Evolutionary conservation across 306 rosid species (phyloP), one percentile per base, ranked within the genome.

Genomic region (Cicer yamashitae): DNA sequence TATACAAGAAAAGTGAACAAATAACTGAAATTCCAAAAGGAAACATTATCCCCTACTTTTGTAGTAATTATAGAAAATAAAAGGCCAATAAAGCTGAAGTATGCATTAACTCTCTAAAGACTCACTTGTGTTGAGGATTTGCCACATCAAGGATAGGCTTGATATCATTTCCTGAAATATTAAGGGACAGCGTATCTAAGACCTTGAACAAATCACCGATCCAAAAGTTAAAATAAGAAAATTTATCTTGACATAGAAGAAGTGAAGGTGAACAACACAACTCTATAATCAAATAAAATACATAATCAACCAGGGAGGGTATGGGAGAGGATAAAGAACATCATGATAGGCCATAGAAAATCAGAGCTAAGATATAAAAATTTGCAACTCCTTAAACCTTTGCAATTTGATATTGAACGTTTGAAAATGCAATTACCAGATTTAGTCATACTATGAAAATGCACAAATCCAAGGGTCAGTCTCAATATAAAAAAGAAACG

Each of bases 121-220:
- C 98, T 89, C 84, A 94, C 98, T 83, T 94, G 82, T 86, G 94
- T 60, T 94, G 98, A 67, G 94, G 97, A 87, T 91, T 94, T 66
- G 78, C 86, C 74, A 86, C 83, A 82, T 94, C 91, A 74, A 91
- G 77, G 75, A 89, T 43, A 7, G 96, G 96, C 82, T 91, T 86
- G 76, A 89, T 52, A 18, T 82, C 84, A 77, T 82, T 84, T 81
- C 96, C 97, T 91, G 85, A 67, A 59, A 72, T 66, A 73, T 50
- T 71, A 59, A 57, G 62, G 46, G 67, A 77, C 9, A 5, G 52
- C 44, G 38, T 59, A 66, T 50, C 48, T 77, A 57, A 48, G 67
- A 80, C 51, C 78, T 34, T 75, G 54, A 60, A 59, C 25, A 81
- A 78, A 52, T 51, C 37, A 59, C 44, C 15, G 9, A 74, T 37